Base-by-base conservation (phyloP, 1,139 yeast species). In the Eremothecium cymbalariae region DNA sequence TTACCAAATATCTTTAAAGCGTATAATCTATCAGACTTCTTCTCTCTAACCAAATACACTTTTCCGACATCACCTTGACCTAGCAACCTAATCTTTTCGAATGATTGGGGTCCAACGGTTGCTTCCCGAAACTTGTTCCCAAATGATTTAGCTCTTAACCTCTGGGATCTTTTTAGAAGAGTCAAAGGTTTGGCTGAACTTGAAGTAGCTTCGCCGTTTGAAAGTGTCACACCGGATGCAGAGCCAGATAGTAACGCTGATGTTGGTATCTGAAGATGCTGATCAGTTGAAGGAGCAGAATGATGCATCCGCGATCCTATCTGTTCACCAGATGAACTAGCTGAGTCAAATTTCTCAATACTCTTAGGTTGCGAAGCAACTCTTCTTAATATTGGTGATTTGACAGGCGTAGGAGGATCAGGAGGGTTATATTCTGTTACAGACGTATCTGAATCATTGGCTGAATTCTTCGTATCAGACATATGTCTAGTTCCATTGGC, bases 41-140 rank as follows among this genome's bases (percentile, higher is more conserved):
- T 84, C 51, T 93, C 96, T 38, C 83, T 72, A 4, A 90, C 98
- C 28, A 93, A 63, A 50, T 81, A 93, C 14, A 93, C 99, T 56
- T 86, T 86, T 4, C 99, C 99, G 27, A 93, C 98, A 52, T 93
- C 99, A 34, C 99, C 99, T 54, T 85, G 85, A 4, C 99, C 99
- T 37, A 93, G 64, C 19, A 90, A 62, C 45, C 85, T 74, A 39
- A 93, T 74, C 55, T 86, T 90, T 47, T 88, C 95, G 59, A 93
- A 93, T 25, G 90, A 81, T 35, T 74, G 70, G 2, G 94, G 94
- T 3, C 81, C 74, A 8, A 93, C 99, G 52, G 80, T 84, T 6
- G 78, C 93, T 44, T 76, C 77, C 44, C 79, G 65, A 17, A 84
- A 68, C 46, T 79, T 80, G 31, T 81, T 80, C 12, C 94, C 77